Evolutionary conservation across 2,329 filamentous ascomycete species (phyloP).

Genomic region (Sclerotinia spermophila): DNA sequence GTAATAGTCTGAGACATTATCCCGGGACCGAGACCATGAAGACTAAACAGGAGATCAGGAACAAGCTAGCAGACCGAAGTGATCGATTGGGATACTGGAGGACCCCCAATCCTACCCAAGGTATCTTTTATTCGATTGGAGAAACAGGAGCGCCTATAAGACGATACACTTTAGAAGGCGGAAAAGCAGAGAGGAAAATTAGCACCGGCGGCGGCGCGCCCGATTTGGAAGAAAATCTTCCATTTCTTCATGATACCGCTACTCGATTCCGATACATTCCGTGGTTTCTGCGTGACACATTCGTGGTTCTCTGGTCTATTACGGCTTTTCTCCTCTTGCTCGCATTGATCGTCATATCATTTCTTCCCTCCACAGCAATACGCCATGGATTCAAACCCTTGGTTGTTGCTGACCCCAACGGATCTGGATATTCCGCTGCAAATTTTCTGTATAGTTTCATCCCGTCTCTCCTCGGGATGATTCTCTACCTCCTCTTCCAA

Average conservation of each 20-base stretch:
- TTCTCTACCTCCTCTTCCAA: slow-evolving; percentile 65
- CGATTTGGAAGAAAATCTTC: slow-evolving; percentile 32
- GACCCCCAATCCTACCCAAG: slow-evolving; percentile 56
- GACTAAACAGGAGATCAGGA: slow-evolving; percentile 49
- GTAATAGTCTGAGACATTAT: slow-evolving; percentile 74
- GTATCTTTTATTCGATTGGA: slow-evolving; percentile 79
- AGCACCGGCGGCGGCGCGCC: slow-evolving; percentile 15
- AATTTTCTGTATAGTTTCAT: slow-evolving; percentile 85
- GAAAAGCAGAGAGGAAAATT: slow-evolving; percentile 45
- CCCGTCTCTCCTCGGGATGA: slow-evolving; percentile 62
- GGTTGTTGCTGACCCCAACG: slow-evolving; percentile 57
- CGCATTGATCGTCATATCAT: slow-evolving; percentile 74
- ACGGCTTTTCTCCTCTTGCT: slow-evolving; percentile 58
- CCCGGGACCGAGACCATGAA: slow-evolving; percentile 61
- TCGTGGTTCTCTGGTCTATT: slow-evolving; percentile 64
- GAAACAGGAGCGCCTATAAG: slow-evolving; percentile 52
- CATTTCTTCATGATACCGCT: slow-evolving; percentile 28
- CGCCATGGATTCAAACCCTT: slow-evolving; percentile 67
- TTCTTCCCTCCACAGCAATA: slow-evolving; percentile 65
- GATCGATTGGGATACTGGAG: slow-evolving; percentile 87
- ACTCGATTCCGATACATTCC: slow-evolving; percentile 67
- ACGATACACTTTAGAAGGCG: slow-evolving; percentile 48
- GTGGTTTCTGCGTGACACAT: slow-evolving; percentile 67
- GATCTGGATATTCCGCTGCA: slow-evolving; percentile 71
- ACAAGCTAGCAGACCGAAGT: slow-evolving; percentile 52